Evolutionary conservation across 805 yeast genomes (phyloP).

Genomic region (Metschnikowia dekortorum): DNA sequence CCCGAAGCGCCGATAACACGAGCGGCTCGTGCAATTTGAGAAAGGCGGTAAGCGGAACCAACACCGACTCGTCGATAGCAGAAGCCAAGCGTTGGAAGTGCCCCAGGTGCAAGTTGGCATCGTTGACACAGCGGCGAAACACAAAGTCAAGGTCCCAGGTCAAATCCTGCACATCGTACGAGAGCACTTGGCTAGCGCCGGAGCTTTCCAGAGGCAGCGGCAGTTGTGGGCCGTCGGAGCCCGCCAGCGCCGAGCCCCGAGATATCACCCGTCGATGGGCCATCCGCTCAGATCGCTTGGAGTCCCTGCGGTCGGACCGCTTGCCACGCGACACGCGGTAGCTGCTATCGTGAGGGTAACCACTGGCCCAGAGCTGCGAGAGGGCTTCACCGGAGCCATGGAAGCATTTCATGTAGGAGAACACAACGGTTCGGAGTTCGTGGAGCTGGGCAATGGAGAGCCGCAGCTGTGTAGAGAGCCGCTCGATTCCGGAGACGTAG

Average conservation of each 20-base stretch:
- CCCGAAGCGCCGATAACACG: slow-evolving; percentile 20
- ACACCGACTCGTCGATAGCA: slow-evolving; percentile 30
- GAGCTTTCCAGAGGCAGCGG: not conserved
- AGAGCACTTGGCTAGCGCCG: not conserved
- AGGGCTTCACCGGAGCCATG: slow-evolving; percentile 33
- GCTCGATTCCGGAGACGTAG: slow-evolving; percentile 33
- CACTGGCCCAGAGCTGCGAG: slow-evolving; percentile 23
- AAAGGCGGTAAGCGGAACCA: slow-evolving; percentile 31
- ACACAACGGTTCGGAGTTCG: slow-evolving; percentile 35
- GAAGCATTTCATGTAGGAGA: slow-evolving; percentile 32
- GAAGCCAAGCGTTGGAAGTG: slow-evolving; percentile 25
- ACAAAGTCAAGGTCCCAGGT: slow-evolving; percentile 11
- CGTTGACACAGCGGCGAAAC: slow-evolving; percentile 12
- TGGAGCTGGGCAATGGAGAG: slow-evolving; percentile 37
- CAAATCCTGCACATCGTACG: not conserved
- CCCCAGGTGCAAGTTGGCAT: slow-evolving; percentile 11
- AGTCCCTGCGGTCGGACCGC: not conserved
- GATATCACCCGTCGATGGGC: not conserved
- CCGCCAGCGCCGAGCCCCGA: not conserved
- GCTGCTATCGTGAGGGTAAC: slow-evolving; percentile 21
- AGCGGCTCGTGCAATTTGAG: slow-evolving; percentile 35
- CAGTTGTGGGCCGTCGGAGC: not conserved
- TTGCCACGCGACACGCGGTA: slow-evolving; percentile 18
- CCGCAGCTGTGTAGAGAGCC: slow-evolving; percentile 25
- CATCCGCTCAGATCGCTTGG: not conserved